Conservation (phyloP, 306 rosid genomes). For the Prinsepia uniflora region DNA sequence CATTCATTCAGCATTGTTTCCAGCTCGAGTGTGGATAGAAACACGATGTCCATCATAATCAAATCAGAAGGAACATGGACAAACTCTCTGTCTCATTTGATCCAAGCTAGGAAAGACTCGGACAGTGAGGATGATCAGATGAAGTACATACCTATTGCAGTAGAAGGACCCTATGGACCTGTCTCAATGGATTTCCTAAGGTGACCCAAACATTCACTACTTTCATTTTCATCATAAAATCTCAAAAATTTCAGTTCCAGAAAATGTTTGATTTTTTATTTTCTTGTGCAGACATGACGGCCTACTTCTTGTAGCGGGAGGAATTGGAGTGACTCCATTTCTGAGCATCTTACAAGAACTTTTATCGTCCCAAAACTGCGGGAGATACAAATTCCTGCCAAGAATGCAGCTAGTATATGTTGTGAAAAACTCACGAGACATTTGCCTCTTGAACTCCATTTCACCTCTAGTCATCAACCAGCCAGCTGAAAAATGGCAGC, state of each 20-base stretch:
- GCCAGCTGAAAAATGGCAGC: slow-evolving; percentile 34
- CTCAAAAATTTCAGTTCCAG: too few species aligned
- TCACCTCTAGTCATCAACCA: slow-evolving; percentile 48
- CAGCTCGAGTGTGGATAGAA: slow-evolving; percentile 54
- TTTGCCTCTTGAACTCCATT: slow-evolving; percentile 55
- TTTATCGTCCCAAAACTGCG: slow-evolving; percentile 31
- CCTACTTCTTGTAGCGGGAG: slow-evolving; percentile 75
- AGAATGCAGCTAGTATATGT: slow-evolving; percentile 59
- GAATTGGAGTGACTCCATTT: slow-evolving; percentile 85
- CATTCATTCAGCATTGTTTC: slow-evolving; percentile 88
- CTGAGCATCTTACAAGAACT: slow-evolving; percentile 75
- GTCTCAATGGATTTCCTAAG: slow-evolving; percentile 55
- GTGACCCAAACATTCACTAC: slow-evolving; percentile 30
- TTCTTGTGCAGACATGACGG: slow-evolving; percentile 66
- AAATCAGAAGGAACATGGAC: slow-evolving; percentile 89
- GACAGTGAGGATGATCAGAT: slow-evolving; percentile 36
- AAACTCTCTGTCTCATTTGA: slow-evolving; percentile 53
- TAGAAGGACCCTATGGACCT: slow-evolving; percentile 96
- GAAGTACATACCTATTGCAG: slow-evolving; percentile 59
- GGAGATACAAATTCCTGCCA: slow-evolving; percentile 35
- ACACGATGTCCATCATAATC: slow-evolving; percentile 51
- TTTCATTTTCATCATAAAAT: too few species aligned
- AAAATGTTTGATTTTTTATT: neutral
- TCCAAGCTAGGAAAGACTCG: slow-evolving; percentile 44
- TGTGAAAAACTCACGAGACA: slow-evolving; percentile 56